Base-by-base conservation (phyloP, 2,329 filamentous ascomycete species). In the Delphinella strobiligena region DNA sequence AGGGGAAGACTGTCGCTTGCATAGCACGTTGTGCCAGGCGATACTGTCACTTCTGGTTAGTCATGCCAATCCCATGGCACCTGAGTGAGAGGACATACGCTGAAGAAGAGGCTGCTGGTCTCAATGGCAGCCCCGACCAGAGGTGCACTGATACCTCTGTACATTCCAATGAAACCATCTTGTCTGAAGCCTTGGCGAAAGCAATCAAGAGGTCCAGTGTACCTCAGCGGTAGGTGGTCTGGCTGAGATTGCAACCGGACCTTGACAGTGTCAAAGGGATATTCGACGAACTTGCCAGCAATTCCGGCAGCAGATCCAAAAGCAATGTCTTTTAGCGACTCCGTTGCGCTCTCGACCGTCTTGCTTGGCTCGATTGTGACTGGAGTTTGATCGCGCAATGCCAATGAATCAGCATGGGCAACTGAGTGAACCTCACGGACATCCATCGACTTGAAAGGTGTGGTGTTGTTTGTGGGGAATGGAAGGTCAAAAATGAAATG, bases 231-330 rank as follows among this genome's bases (percentile, higher is more conserved):
- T 2, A 86, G 69, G 52, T 81, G 76, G 59, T 89, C 82, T 24
- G 87, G 84, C 60, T 96, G 89, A n/a, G 89, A 91, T 60, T 98
- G 91, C 9, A 98, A 75, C 31, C 91, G 83, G 44, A 98, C 91
- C 65, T 98, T 98, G 60, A 98, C 80, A 0, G 91, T 98, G 63
- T 98, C 91, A 63, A 98, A 98, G 17, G 91, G 91, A 59, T 95
- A 98, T 61, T 98, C 91, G 56, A 98, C 89, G 60, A 89, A 85
- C 67, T 96, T 98, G 46, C 89, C 89, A 27, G 85, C 79, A 44
- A 93, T 76, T 45, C 91, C 91, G 40, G 89, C 88, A 62, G 88
- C 76, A 43, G 89, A 95, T 58, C 91, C 91, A 59, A 86, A 96
- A 9, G 80, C 56, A 41, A 98, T 75, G 55, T 96, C 88, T 61